Conservation (phyloP, 306 rosid genomes). For the Canavalia gladiata region DNA sequence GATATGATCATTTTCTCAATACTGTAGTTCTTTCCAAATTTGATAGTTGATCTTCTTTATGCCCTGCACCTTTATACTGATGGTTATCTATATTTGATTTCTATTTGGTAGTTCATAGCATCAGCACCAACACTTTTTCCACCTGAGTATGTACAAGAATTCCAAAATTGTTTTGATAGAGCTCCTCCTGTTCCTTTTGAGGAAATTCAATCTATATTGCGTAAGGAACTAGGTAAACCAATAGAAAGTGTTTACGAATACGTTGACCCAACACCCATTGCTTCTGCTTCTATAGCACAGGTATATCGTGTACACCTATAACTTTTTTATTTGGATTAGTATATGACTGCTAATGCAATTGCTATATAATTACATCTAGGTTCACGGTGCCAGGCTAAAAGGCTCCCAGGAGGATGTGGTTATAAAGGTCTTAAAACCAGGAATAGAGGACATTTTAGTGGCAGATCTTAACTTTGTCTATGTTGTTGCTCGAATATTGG, state of each 20-base stretch:
- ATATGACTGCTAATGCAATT: conserved; percentile 39
- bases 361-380: conserved; percentile 59
- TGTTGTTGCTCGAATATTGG: conserved; percentile 88
- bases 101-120: conserved; percentile 77
- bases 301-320: conserved; percentile 49
- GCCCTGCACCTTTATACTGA: conserved; percentile 27
- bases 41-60: conserved; percentile 39
- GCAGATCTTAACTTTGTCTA: conserved; percentile 96
- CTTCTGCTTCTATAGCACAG: conserved; percentile 98
- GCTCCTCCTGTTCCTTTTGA: conserved; percentile 87
- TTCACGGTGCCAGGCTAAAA: conserved; percentile 92
- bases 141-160: conserved; percentile 92
- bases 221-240: conserved; percentile 81
- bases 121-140: conserved; percentile 96
- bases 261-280: conserved; percentile 85
- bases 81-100: conserved; percentile 49
- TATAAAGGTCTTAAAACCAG: conserved; percentile 95
- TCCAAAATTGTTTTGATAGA: conserved; percentile 95
- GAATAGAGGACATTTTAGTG: conserved; percentile 89
- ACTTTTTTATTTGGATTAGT: conserved; percentile 25
- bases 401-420: conserved; percentile 94
- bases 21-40: conserved; percentile 12
- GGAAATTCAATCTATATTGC: conserved; percentile 75
- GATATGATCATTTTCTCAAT: conserved; percentile 25
- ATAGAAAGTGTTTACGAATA: conserved; percentile 87